Percentiles rank a stretch among this genome's conserved stretches.
Evolutionary conservation across 139 green algal genomes (phyloP).

Genomic region (Asterochloris sp.): DNA sequence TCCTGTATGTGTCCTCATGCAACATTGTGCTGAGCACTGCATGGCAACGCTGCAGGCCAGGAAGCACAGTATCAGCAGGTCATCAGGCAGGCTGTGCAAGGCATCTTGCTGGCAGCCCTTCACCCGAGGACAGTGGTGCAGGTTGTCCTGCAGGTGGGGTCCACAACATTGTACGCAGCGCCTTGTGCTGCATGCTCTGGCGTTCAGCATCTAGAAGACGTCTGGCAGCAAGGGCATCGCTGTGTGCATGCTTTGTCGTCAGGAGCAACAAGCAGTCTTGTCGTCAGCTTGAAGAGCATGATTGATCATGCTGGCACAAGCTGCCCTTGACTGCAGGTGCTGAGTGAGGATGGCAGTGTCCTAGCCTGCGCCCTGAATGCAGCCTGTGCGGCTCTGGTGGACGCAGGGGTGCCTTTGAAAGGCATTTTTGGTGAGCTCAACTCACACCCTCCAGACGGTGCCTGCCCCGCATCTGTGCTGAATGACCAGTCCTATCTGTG

Average conservation of each 20-base stretch:
- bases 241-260: too few relatives aligned
- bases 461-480: not conserved
- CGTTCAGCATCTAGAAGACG: too few relatives aligned
- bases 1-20: too few relatives aligned
- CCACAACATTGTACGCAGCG: not conserved
- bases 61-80: not conserved
- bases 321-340: slow-evolving; percentile 40
- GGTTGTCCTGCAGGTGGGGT: slow-evolving; percentile 11
- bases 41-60: not conserved
- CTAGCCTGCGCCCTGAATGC: slow-evolving; percentile 68
- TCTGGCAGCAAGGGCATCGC: too few relatives aligned
- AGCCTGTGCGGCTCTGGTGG: slow-evolving; percentile 58
- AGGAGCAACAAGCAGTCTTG: too few relatives aligned
- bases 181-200: too few relatives aligned
- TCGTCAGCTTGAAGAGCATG: too few relatives aligned
- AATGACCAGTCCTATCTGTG: not conserved
- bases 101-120: slow-evolving; percentile 42
- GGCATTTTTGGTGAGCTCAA: slow-evolving; percentile 45
- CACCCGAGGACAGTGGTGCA: slow-evolving; percentile 34
- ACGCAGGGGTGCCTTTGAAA: slow-evolving; percentile 64
- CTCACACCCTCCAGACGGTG: not conserved
- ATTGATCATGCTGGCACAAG: slow-evolving; percentile 33
- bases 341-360: slow-evolving; percentile 57
- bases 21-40: not conserved
- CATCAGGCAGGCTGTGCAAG: slow-evolving; percentile 28